Evolutionary conservation across 352 stramenopile species (phyloP), one percentile per base, ranked within the genome.

Genomic region (Pythium guiyangense): DNA sequence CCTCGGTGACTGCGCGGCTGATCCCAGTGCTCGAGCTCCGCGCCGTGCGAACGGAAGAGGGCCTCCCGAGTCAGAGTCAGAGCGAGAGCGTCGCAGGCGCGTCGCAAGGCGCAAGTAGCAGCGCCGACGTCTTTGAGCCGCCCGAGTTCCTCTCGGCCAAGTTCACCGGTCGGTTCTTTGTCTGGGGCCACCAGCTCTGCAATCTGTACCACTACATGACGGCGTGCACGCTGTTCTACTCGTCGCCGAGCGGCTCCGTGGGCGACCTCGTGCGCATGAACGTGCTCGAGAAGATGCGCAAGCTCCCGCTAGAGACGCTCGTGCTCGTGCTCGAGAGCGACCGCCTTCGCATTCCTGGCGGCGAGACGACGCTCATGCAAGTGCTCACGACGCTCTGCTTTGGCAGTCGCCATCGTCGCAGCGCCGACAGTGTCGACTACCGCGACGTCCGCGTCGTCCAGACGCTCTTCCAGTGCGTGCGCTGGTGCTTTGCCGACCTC

Each of bases 161-260:
- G 4, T 73, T 79, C 52, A 63, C 55, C 6, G 67, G 64, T 5
- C 61, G 72, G 35, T 64, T 74, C 37, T 79, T 79, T 35, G 49
- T 80, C 17, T 90, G 79, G 82, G 75, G 73, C 46, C 67, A 90
- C 29, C 68, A 64, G 4, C 53, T 89, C 5, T 88, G 77, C 64
- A 87, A 81, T 18, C 48, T 86, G 53, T 88, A 88, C 43, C 82
- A 92, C 57, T 88, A 77, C 46, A 51, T 92, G 39, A 64, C 87
- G 17, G 59, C 76, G 10, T 72, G 69, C 22, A 84, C 79, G 42
- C 62, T 90, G 5, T 92, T 92, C 47, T 89, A 88, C 44, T 61
- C 69, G 9, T 46, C 64, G 10, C 80, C 75, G 5, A 40, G 43
- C 1, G 64, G 59, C 22, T 56, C 69, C 9, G 31, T 65, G 3